A percentile compares a stretch with the other conserved stretches of the same genome.
These are phyloP conservation scores for Penicillium silybi DNA, from an alignment of 495 filamentous ascomycete species.

Conservation along the genomic window DNA sequence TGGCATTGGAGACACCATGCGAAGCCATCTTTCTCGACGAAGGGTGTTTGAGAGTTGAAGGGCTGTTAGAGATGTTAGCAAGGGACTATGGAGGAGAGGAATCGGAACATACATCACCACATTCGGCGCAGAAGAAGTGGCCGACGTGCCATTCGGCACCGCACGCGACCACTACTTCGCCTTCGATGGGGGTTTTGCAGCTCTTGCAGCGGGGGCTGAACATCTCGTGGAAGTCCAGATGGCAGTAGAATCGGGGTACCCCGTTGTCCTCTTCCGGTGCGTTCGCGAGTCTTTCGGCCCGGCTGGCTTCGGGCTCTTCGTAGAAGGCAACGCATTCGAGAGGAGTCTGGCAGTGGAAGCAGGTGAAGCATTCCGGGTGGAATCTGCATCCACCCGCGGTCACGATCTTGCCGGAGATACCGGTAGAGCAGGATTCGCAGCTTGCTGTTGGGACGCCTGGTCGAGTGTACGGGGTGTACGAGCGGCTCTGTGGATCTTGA, in stretches of 20 bases:
- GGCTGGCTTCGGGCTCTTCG: slow-evolving; percentile 73
- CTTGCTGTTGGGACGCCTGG: slow-evolving; percentile 64
- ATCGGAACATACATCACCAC: slow-evolving; percentile 66
- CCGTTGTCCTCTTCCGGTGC: slow-evolving; percentile 55
- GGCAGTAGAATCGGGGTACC: slow-evolving; percentile 84
- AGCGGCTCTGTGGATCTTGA: slow-evolving; percentile 27
- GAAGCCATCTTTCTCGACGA: slow-evolving; percentile 98
- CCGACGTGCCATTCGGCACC: slow-evolving; percentile 95
- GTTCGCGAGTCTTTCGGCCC: slow-evolving; percentile 62
- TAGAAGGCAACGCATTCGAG: slow-evolving; percentile 97
- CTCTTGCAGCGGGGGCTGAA: slow-evolving; percentile 92
- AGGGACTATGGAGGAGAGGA: not conserved
- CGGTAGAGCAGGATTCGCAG: slow-evolving; percentile 77
- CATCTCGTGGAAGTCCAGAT: slow-evolving; percentile 94
- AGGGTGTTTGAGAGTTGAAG: slow-evolving; percentile 75
- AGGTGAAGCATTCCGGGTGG: slow-evolving; percentile 90
- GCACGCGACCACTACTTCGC: slow-evolving; percentile 88
- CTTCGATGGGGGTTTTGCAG: slow-evolving; percentile 98
- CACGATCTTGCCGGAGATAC: slow-evolving; percentile 88
- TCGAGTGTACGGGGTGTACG: slow-evolving; percentile 43
- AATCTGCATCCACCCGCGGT: slow-evolving; percentile 77
- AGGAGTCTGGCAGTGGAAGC: slow-evolving; percentile 78
- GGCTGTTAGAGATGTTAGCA: slow-evolving; percentile 42
- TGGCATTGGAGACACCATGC: slow-evolving; percentile 96
- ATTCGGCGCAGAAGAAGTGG: slow-evolving; percentile 99